Evolutionary conservation across 306 rosid species (phyloP), one percentile per base, ranked within the genome.

Genomic region (Cicer chorassanicum): DNA sequence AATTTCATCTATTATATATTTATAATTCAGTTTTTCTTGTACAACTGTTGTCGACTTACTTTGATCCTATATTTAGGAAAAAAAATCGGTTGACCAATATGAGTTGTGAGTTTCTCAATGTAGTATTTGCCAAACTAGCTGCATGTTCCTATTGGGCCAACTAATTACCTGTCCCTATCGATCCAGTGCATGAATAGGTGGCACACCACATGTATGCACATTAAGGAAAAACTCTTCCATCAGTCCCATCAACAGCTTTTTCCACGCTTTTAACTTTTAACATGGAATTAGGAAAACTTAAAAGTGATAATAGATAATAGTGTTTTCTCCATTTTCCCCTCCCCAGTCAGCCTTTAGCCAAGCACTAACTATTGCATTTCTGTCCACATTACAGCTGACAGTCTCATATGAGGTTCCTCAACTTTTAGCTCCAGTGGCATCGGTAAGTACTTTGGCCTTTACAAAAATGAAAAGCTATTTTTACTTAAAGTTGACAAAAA

Each of bases 381-480:
- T 80, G 63, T 53, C 73, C 24, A 2, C 24, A 2, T 82, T 80
- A 39, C 97, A 95, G 99, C 82, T 95, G 74, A 92, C 96, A 4
- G 98, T 95, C 83, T 90, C 97, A 5, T 95, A 94, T 74, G 99
- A 92, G 85, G 98, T 94, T 60, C 99, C 99, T 60, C 91, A 75
- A 66, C 76, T 94, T 77, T 86, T 94, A 63, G 74, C 82, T 82
- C 98, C 99, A 45, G 99, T 92, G 79, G 98, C 98, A 62, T 89
- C 98, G 18, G 99, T 94, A 85, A 84, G 93, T 65, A 19, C 66
- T 84, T 63, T 76, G 46, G 16, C 81, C 68, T 64, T 16, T 4
- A 16, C 15, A 36, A 46, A 36, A 70, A 29, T 4, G 1, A 2
- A 4, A 19, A 19, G 24, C 18, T 77, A 1, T 49, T 67, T 6